Base-by-base conservation (phyloP, 257 asterid genomes). In the Solanum boliviense region DNA sequence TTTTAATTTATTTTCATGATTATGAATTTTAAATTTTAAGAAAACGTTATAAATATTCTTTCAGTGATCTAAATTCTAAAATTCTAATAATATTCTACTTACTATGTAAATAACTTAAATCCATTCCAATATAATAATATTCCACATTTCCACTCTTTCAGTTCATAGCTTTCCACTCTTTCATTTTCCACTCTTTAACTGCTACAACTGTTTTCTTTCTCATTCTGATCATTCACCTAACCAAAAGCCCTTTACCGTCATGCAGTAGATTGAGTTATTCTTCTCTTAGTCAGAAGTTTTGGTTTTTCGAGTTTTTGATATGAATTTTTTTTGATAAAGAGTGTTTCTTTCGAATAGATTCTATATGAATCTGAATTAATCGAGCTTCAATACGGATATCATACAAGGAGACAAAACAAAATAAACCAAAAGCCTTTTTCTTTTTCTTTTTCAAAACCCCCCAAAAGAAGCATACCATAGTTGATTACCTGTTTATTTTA, bases 401-500 rank as follows among this genome's bases (percentile, higher is more conserved):
- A 52, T 6, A 13, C 56, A 13, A 46, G 5, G 9, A 9, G 13
- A 62, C 31, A 2, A 9, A 4, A 9, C 60, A 62, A 62, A 23
- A 62, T 23, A 23, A 60, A 9, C 5, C 3, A 4, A 60, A 60
- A 23, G 6, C 34, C 8, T 25, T 62, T 62, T 23, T 7, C 4
- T 62, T n/a, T 62, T 62, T 10, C 3, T 25, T 27, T 62, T 36
- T 74, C 20, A 74, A 74, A 38, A n/a, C 34, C 21, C 2, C 3
- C 13, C 18, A 25, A 25, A 79, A 27, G 38, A 79, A 79, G n/a
- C 65, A 44, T 21, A 44, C 36, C 36, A 13, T 35, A 41, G 4
- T 79, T 78, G 15, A 75, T 13, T 78, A 7, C 62, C 41, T 78
- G 15, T 25, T 44, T 25, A 21, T 79, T 87, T 65, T 87, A 89